A percentile compares a stretch with the other conserved stretches of the same genome.
Evolutionary conservation across 768 basidiomycete species (phyloP).

Genomic region (Sporobolomyces roseus): DNA sequence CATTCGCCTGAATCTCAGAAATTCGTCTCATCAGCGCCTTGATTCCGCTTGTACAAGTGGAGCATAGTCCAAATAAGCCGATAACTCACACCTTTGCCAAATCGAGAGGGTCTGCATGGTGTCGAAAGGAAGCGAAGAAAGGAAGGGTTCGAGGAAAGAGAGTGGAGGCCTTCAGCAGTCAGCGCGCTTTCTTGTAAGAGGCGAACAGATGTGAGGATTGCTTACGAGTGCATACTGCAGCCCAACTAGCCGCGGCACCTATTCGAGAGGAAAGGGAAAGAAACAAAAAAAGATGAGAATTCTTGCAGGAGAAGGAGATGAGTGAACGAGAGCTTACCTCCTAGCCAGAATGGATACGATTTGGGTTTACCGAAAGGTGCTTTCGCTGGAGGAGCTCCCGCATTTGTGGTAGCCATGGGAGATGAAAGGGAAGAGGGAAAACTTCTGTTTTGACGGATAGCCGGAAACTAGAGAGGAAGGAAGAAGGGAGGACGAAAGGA

Average conservation of each 20-base stretch:
- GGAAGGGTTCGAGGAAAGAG: background rate
- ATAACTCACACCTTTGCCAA: conserved; percentile 39
- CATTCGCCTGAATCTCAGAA: conserved; percentile 36
- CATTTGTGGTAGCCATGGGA: background rate
- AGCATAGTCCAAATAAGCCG: too few species aligned
- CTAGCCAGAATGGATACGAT: conserved; percentile 39
- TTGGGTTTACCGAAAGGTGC: conserved; percentile 20
- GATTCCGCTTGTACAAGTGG: background rate
- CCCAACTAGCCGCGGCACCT: conserved; percentile 38
- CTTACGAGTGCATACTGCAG: conserved; percentile 41
- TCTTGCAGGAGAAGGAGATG: background rate
- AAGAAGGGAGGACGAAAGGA: background rate
- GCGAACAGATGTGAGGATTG: too few species aligned
- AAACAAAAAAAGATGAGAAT: background rate
- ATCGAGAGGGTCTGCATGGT: conserved; percentile 37
- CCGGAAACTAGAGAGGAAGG: background rate
- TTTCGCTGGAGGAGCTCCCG: background rate
- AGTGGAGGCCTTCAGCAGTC: too few species aligned
- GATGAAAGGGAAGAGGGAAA: background rate
- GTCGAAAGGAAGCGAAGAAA: background rate
- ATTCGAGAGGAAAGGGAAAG: background rate
- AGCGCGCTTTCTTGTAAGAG: too few species aligned
- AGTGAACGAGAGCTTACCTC: conserved; percentile 20
- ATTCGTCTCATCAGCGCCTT: background rate
- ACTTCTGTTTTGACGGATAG: background rate